Conservation (phyloP, 768 basidiomycete species). For the Trametes maxima region DNA sequence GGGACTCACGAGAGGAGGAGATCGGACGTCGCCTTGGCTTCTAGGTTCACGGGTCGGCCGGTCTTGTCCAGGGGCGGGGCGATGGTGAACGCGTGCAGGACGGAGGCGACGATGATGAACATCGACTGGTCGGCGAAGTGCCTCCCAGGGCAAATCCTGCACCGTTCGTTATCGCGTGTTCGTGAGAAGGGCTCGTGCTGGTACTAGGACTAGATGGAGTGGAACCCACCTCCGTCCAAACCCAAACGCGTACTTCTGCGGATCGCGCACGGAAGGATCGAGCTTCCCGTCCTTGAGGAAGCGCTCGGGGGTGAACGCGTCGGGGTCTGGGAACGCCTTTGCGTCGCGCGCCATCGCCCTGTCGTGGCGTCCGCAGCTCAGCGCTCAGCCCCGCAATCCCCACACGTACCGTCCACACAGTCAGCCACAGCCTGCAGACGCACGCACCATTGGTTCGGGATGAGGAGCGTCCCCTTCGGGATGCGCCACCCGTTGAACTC, state of each 20-base stretch:
- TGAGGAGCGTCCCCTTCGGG: constrained; percentile 28
- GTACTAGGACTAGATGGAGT: neutral
- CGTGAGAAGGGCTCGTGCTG: neutral
- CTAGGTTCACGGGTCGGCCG: constrained; percentile 42
- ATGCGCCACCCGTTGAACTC: constrained; percentile 30
- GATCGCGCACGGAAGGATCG: constrained; percentile 11
- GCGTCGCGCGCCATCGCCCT: constrained; percentile 36
- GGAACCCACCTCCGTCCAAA: constrained; percentile 10
- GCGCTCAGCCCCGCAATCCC: neutral
- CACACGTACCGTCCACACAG: too few species aligned
- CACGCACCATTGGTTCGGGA: constrained; percentile 32
- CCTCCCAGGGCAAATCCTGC: constrained; percentile 18
- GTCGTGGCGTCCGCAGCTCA: neutral
- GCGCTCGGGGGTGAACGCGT: constrained; percentile 33
- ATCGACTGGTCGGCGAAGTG: constrained; percentile 12
- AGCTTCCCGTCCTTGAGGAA: constrained; percentile 27
- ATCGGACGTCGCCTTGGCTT: constrained; percentile 41
- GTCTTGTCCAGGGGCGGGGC: constrained; percentile 25
- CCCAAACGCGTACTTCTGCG: constrained; percentile 5
- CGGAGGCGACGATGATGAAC: constrained; percentile 18
- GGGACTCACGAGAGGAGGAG: constrained; percentile 47
- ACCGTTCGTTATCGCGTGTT: neutral
- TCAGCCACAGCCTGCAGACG: neutral
- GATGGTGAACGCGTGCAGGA: constrained; percentile 17
- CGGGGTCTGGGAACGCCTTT: constrained; percentile 29